Evolutionary conservation across 2,329 filamentous ascomycete species (phyloP).

Genomic region (Claviceps maximensis): DNA sequence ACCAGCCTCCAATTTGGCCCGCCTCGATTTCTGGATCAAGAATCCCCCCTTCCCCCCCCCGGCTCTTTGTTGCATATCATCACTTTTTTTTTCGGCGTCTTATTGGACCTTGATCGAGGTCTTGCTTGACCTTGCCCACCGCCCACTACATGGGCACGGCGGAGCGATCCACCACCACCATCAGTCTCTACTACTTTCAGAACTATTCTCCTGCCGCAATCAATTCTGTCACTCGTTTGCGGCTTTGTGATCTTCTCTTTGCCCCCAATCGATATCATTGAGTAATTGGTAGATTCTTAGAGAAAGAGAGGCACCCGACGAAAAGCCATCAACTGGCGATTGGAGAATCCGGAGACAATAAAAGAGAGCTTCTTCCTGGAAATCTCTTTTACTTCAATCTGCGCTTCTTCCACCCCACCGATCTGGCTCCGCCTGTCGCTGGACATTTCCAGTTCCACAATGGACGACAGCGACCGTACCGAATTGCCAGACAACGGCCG

Average conservation of each 20-base stretch:
- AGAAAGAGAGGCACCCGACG: not conserved
- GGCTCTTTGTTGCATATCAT: not conserved
- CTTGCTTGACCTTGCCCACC: slow-evolving; percentile 2
- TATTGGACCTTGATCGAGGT: not conserved
- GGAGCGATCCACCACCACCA: slow-evolving; percentile 4
- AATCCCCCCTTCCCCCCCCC: not conserved
- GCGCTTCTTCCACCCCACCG: not conserved
- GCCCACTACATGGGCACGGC: slow-evolving; percentile 2
- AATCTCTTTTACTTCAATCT: not conserved
- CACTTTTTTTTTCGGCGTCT: not conserved
- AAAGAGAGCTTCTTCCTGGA: not conserved
- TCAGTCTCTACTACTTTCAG: not conserved
- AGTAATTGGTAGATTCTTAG: not conserved
- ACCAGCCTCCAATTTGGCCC: too few species aligned
- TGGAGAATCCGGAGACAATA: not conserved
- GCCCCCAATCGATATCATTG: not conserved
- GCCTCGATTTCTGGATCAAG: not conserved
- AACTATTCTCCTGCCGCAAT: not conserved
- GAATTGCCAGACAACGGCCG: slow-evolving; percentile 8
- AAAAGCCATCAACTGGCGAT: not conserved
- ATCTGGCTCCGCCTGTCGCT: slow-evolving; percentile 1
- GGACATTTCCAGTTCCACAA: not conserved
- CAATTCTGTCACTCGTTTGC: slow-evolving; percentile 3
- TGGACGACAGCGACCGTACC: slow-evolving; percentile 3
- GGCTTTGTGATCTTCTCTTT: not conserved